Percentiles rank a stretch among this genome's conserved stretches.
Evolutionary conservation across 169 alveolate genomes (phyloP).

Genomic region (Babesia microti): DNA sequence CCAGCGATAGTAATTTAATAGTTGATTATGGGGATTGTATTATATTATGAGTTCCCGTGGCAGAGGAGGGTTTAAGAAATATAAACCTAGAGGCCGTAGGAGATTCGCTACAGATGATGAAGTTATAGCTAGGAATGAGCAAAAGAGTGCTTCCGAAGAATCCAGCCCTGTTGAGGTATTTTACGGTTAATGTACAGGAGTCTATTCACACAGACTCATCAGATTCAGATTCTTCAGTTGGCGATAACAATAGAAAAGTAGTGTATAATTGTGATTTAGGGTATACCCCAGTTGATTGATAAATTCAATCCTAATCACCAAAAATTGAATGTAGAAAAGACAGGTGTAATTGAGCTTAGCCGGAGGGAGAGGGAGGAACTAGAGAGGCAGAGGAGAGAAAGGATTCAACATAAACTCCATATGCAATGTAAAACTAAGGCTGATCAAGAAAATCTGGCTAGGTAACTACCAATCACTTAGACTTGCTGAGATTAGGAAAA

Average conservation of each 20-base stretch:
- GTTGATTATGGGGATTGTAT: conserved; percentile 1
- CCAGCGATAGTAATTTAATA: neutral
- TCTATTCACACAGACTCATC: too few species aligned
- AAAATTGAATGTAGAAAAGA: conserved; percentile 21
- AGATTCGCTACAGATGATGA: conserved; percentile 44
- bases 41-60: neutral
- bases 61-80: conserved; percentile 42
- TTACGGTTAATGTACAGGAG: too few species aligned
- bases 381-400: conserved; percentile 35
- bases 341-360: conserved; percentile 41
- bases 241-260: neutral
- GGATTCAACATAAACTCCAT: conserved; percentile 36
- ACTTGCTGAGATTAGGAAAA: conserved; percentile 39
- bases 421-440: conserved; percentile 42
- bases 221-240: too few species aligned
- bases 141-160: conserved; percentile 4
- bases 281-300: conserved; percentile 17
- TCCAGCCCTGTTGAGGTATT: conserved; percentile 6
- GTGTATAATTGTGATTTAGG: conserved; percentile 1
- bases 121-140: conserved; percentile 34
- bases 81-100: conserved; percentile 39
- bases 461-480: conserved; percentile 25
- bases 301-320: conserved; percentile 35
- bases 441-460: conserved; percentile 42
- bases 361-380: conserved; percentile 44